These are phyloP conservation scores for Hericium alpestre DNA, from an alignment of 768 basidiomycete genomes.

Conservation along the genomic window DNA sequence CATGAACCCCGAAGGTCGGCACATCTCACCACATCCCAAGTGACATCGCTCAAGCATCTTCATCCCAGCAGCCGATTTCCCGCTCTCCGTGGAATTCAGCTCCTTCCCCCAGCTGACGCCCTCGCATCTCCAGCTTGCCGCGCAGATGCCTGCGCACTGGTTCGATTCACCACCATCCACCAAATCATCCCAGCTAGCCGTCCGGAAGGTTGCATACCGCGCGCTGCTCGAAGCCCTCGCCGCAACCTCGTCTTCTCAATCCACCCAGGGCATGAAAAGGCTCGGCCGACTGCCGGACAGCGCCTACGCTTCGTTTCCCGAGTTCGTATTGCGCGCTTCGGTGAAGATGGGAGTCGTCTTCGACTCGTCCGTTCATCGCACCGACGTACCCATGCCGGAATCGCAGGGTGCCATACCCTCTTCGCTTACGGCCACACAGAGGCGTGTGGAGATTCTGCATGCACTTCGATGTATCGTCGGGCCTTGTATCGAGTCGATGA, in stretches of 20 bases:
- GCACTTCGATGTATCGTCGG: slow-evolving; percentile 60
- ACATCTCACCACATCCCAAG: slow-evolving; percentile 1
- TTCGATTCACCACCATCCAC: slow-evolving; percentile 23
- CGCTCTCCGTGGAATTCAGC: slow-evolving; percentile 29
- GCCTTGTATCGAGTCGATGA: slow-evolving; percentile 53
- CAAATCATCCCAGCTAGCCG: slow-evolving; percentile 34
- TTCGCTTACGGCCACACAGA: slow-evolving; percentile 17
- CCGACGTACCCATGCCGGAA: slow-evolving; percentile 1
- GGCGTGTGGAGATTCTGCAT: slow-evolving; percentile 48
- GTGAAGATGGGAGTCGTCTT: not conserved
- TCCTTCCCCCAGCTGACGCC: slow-evolving; percentile 24
- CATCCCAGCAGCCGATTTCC: slow-evolving; percentile 36
- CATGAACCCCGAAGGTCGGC: slow-evolving; percentile 39
- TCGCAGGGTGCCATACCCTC: not conserved
- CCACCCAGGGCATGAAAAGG: not conserved
- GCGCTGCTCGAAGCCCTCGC: slow-evolving; percentile 40
- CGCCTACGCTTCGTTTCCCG: slow-evolving; percentile 2
- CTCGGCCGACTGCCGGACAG: slow-evolving; percentile 18
- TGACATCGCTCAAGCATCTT: not conserved
- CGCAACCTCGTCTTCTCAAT: slow-evolving; percentile 1
- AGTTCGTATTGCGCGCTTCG: not conserved
- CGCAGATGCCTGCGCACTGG: slow-evolving; percentile 64
- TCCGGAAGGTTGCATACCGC: slow-evolving; percentile 64
- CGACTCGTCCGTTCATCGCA: not conserved
- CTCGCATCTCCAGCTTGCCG: slow-evolving; percentile 57